Evolutionary conservation across 2,329 filamentous ascomycete species (phyloP), one percentile per base, ranked within the genome.

Genomic region (Trichoderma atroviride): DNA sequence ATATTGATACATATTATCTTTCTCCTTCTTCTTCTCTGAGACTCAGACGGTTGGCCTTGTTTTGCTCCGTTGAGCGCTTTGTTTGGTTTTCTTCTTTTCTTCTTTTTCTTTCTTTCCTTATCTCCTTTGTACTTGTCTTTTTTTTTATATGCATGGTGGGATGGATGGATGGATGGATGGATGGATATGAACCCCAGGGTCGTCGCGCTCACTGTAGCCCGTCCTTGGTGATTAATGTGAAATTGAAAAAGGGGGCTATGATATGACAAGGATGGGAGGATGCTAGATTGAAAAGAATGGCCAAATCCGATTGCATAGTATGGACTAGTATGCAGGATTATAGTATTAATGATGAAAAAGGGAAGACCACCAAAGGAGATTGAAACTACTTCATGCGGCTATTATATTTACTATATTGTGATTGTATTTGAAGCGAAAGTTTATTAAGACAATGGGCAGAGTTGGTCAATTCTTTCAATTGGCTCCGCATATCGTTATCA

Each of bases 81-180:
- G 19, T 62, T 22, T 61, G 40, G 59, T 33, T 35, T 35, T 35
- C 4, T 35, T 14, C 33, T 35, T 56, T 27, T 13, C 10, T 27
- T 29, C n/a, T 43, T 35, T 52, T 60, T 37, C 47, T 10, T 10
- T 43, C 60, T 70, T 60, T 69, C 67, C 72, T 60, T 70, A 56
- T 47, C 47, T 19, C 62, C 16, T 53, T 37, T 68, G 64, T 5
- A 52, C 31, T 59, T 68, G 37, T 53, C 60, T 65, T 70, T 69
- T 72, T 72, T 72, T 71, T 73, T 70, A 72, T 76, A 75, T 71
- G 74, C 73, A 72, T 70, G 66, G 60, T 64, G 55, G 68, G 60
- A 65, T n/a, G 63, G 63, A 75, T 70, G 74, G 72, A 72, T 69
- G 65, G 59, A 58, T 27, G 68, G 60, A 65, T 11, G 63, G 63